Evolutionary conservation across 192 early-diverging fungal genomes (phyloP), one percentile per base, ranked within the genome.

Genomic region (Funneliformis geosporum): DNA sequence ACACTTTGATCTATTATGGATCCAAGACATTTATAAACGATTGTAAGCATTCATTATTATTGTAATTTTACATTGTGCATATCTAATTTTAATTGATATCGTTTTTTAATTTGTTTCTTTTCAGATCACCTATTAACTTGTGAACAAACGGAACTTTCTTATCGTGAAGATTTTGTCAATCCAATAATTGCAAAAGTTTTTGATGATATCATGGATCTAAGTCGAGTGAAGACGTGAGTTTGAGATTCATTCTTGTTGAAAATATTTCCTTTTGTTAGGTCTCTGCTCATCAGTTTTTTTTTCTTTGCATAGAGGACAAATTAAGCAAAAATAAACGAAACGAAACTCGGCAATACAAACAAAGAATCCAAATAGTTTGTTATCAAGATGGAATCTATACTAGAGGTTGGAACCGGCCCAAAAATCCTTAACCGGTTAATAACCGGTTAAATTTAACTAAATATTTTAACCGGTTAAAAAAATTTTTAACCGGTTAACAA

Each of bases 11-110:
- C 28, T 74, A 38, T 38, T 74, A 59, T 74, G 73, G 73, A 40
- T 74, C 28, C 73, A 74, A 43, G 73, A 74, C 10, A 59, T 74
- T 38, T 33, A 74, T 74, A 74, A 74, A 33, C 50, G 73, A 38
- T 74, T 74, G 73, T 74, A 43, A 74, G 73, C 60, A 73, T 73
- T 74, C 59, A 74, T 55, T 74, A 60, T 60, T 74, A 74, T 55
- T 74, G 73, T 74, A 42, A 67, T 67, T 66, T 67, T 16, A 9
- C 9, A 9, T 67, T 67, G 33, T 67, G 65, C 46, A 67, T 16
- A 64, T 67, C 65, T 67, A 9, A 67, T 67, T 67, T 16, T 14
- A 67, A 16, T 67, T 67, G 8, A 43, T 74, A 40, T 60, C 33
- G 18, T 67, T 67, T 67, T 67, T 12, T 67, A 67, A 38, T 39